Percentiles rank a stretch among this genome's conserved stretches.
phyloP scores from a whole-genome alignment of 108 stramenopile genomes.

The Bacterosira constricta region DNA sequence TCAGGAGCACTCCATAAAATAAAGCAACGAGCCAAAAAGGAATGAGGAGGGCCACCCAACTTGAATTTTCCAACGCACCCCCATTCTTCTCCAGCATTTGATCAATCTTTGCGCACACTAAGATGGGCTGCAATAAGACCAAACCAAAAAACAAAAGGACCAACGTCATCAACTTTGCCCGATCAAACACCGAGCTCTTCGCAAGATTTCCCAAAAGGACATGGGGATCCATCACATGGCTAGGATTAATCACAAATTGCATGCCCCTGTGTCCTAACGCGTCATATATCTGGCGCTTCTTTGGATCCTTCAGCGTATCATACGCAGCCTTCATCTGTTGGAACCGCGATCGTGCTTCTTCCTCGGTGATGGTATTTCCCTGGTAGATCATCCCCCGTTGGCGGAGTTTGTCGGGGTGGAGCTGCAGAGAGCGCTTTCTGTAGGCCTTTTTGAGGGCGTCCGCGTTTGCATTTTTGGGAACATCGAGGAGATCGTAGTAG shows the following conservation, averaged over 20 bases:
- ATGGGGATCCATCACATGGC: conserved; percentile 56
- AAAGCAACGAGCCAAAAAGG: conserved; percentile 67
- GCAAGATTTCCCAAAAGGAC: conserved; percentile 69
- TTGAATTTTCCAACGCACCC: conserved; percentile 53
- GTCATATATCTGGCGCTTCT: conserved; percentile 67
- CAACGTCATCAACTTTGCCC: conserved; percentile 63
- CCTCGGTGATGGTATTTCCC: conserved; percentile 42
- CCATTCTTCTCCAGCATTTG: conserved; percentile 54
- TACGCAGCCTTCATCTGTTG: conserved; percentile 83
- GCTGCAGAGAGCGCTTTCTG: conserved; percentile 62
- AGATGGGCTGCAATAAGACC: conserved; percentile 72
- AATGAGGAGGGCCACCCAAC: conserved; percentile 62
- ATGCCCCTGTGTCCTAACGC: conserved; percentile 40
- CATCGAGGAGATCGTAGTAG: conserved; percentile 70
- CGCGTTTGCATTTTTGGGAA: conserved; percentile 51
- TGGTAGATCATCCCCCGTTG: conserved; percentile 67
- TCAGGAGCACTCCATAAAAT: conserved; percentile 37
- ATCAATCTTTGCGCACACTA: conserved; percentile 78
- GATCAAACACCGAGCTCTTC: conserved; percentile 49
- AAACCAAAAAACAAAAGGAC: conserved; percentile 50
- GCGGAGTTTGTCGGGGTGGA: conserved; percentile 86
- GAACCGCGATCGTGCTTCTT: conserved; percentile 67
- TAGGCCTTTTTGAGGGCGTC: conserved; percentile 87
- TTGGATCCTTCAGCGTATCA: conserved; percentile 57
- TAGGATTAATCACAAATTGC: conserved; percentile 47